A percentile compares a stretch with the other conserved stretches of the same genome.
phyloP scores from a whole-genome alignment of 139 green algal species.

The Limnomonas spitsbergensis region DNA sequence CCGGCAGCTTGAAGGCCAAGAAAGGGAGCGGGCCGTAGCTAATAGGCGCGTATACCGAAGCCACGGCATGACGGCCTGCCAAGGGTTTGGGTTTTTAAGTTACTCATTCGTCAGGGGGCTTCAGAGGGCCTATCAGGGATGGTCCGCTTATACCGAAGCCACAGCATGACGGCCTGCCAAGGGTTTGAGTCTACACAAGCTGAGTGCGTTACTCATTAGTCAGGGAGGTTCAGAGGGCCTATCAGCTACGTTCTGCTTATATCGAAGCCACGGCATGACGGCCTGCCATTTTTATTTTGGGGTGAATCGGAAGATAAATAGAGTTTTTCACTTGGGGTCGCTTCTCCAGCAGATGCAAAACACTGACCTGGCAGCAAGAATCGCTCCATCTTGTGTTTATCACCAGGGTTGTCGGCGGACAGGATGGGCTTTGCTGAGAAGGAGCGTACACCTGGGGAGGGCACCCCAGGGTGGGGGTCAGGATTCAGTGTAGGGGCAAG shows the following conservation, averaged over 20 bases:
- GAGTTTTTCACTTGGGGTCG: no score
- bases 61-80: slow-evolving; percentile 53
- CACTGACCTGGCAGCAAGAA: slow-evolving; percentile 70
- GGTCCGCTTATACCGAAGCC: no score
- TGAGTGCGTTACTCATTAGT: no score
- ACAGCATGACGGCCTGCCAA: no score
- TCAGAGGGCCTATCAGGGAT: no score
- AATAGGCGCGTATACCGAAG: slow-evolving; percentile 84
- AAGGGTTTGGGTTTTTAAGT: no score
- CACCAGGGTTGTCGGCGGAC: slow-evolving; percentile 64
- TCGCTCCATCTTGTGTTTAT: slow-evolving; percentile 94
- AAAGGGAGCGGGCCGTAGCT: slow-evolving; percentile 79
- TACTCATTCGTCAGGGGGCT: no score
- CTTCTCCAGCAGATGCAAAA: no score
- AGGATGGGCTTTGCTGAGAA: slow-evolving; percentile 27
- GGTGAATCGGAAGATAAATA: no score
- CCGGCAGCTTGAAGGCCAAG: slow-evolving; percentile 78
- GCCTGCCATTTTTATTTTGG: no score
- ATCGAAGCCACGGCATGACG: slow-evolving; percentile 62
- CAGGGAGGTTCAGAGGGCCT: no score
- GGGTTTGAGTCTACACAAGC: no score
- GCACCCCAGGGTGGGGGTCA: neutral
- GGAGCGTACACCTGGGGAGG: slow-evolving; percentile 18
- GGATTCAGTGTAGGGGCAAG: neutral
- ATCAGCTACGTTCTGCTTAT: slow-evolving; percentile 85